phyloP scores from a whole-genome alignment of 2,329 filamentous ascomycete species.

The Trichoderma sp. region DNA sequence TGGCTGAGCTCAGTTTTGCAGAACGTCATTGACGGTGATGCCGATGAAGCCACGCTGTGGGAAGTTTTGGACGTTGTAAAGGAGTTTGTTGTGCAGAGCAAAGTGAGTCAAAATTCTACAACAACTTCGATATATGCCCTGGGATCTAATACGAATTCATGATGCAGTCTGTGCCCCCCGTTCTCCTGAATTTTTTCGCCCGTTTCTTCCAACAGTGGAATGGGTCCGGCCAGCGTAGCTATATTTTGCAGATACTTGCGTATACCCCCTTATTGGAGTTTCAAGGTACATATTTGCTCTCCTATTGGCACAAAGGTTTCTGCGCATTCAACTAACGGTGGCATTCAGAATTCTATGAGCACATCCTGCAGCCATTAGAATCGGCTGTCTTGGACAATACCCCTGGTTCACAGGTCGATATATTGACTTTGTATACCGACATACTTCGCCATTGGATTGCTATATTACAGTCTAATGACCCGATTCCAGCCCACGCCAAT shows the following conservation, averaged over 20 bases:
- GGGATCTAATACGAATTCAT: conserved; percentile 15
- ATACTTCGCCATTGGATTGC: conserved; percentile 62
- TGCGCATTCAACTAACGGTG: not conserved
- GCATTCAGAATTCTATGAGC: conserved; percentile 46
- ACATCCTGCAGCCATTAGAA: conserved; percentile 53
- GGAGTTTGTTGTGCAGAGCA: conserved; percentile 55
- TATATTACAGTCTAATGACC: conserved; percentile 40
- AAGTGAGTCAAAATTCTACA: conserved; percentile 40
- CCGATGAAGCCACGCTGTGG: conserved; percentile 46
- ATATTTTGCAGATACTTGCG: conserved; percentile 57
- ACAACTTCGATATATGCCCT: not conserved
- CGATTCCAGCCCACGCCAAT: conserved; percentile 36
- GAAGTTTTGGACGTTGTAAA: conserved; percentile 55
- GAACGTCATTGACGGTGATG: conserved; percentile 53
- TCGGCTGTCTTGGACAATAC: conserved; percentile 48
- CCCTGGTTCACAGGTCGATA: conserved; percentile 50
- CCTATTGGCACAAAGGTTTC: not conserved
- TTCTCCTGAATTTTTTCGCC: conserved; percentile 49
- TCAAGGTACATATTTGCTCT: conserved; percentile 41
- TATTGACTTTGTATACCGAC: conserved; percentile 66
- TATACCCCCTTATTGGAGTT: conserved; percentile 56
- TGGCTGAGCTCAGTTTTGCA: conserved; percentile 58
- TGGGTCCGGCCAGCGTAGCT: conserved; percentile 51
- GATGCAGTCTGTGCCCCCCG: conserved; percentile 44
- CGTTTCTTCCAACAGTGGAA: conserved; percentile 61